Percentiles rank a stretch among this genome's conserved stretches.
phyloP scores from a whole-genome alignment of 140 eudicot species.

The Stevia rebaudiana region DNA sequence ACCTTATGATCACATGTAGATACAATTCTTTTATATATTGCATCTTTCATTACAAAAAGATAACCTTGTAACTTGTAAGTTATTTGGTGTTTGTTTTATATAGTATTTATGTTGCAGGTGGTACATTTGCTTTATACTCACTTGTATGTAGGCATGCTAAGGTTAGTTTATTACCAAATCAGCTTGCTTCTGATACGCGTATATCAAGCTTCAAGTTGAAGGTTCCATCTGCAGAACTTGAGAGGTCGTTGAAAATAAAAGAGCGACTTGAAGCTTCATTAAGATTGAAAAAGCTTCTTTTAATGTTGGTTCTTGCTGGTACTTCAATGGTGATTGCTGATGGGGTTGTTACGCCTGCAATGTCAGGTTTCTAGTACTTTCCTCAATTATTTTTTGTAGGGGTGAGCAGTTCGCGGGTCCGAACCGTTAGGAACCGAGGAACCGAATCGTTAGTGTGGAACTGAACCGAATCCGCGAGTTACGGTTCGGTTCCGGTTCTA shows the following conservation, averaged over 20 bases:
- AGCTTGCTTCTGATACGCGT: slow-evolving; percentile 87
- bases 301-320: slow-evolving; percentile 86
- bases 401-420: too few relatives aligned
- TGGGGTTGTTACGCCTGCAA: slow-evolving; percentile 96
- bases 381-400: neutral
- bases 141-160: slow-evolving; percentile 94
- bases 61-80: neutral
- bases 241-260: slow-evolving; percentile 78
- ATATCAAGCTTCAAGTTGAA: slow-evolving; percentile 91
- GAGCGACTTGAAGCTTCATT: slow-evolving; percentile 80
- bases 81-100: neutral
- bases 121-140: slow-evolving; percentile 92
- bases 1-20: slow-evolving; percentile 4
- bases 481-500: too few relatives aligned
- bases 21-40: neutral
- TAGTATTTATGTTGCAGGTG: slow-evolving; percentile 53
- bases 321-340: slow-evolving; percentile 98
- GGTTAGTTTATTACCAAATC: slow-evolving; percentile 94
- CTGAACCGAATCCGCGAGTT: too few relatives aligned
- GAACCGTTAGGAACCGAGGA: too few relatives aligned
- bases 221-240: slow-evolving; percentile 97
- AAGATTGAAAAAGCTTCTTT: slow-evolving; percentile 64
- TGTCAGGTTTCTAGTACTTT: slow-evolving; percentile 67
- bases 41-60: neutral
- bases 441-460: too few relatives aligned